Percentiles rank a stretch among this genome's conserved stretches.
These are phyloP conservation scores for Colletotrichum sp. DNA, from an alignment of 2,329 filamentous ascomycete genomes.

Conservation along the genomic window DNA sequence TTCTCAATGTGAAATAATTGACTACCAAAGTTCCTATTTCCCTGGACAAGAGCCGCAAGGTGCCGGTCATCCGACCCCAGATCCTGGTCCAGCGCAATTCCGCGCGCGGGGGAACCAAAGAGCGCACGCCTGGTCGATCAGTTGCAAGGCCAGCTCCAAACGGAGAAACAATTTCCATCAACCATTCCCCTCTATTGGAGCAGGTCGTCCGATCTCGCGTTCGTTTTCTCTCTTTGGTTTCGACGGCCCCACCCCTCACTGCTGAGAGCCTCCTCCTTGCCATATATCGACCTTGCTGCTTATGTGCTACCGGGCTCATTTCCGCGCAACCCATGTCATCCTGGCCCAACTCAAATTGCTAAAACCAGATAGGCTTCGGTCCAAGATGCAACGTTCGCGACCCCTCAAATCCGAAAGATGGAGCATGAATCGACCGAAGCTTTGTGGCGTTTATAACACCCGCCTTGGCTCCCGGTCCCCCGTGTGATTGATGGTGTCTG, in stretches of 20 bases:
- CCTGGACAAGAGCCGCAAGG: background rate
- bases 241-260: background rate
- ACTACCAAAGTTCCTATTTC: background rate
- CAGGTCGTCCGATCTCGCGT: background rate
- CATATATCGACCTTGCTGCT: background rate
- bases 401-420: background rate
- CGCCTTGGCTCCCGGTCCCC: background rate
- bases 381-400: background rate
- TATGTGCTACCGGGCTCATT: background rate
- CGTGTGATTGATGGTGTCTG: background rate
- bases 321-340: background rate
- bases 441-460: slow-evolving; percentile 2
- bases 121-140: background rate
- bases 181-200: background rate
- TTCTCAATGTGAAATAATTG: background rate
- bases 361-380: background rate
- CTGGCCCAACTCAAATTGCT: background rate
- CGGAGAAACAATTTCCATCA: slow-evolving; percentile 4
- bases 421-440: background rate
- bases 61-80: background rate
- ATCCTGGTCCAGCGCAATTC: background rate
- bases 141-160: background rate
- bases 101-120: background rate
- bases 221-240: background rate
- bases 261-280: background rate